A percentile compares a stretch with the other conserved stretches of the same genome.
phyloP scores from a whole-genome alignment of 139 green algal genomes.

The Haematococcus sp. region DNA sequence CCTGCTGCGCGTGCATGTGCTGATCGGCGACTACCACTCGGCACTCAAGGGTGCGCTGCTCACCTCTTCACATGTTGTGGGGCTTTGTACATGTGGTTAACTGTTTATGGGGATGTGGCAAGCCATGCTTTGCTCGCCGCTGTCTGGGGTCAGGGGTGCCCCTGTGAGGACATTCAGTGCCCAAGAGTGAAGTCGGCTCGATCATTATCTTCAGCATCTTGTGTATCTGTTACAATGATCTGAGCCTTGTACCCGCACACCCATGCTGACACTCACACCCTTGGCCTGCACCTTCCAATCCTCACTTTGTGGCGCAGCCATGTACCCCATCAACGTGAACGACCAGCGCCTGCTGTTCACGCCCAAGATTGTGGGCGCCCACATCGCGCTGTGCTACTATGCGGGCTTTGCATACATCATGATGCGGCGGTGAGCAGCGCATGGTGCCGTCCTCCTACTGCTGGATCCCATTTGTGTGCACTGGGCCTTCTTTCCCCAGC shows the following conservation, averaged over 20 bases:
- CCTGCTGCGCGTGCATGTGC: slow-evolving; percentile 83
- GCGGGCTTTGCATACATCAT: slow-evolving; percentile 91
- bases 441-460: too few species aligned
- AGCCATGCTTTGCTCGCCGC: too few species aligned
- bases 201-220: too few species aligned
- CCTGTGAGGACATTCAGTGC: not conserved
- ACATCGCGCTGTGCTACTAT: slow-evolving; percentile 97
- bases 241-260: too few species aligned
- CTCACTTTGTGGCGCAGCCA: too few species aligned
- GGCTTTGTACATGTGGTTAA: not conserved
- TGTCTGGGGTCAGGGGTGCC: not conserved
- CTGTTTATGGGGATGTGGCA: not conserved
- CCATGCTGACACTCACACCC: too few species aligned
- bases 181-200: too few species aligned
- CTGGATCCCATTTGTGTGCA: not conserved
- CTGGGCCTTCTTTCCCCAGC: not conserved
- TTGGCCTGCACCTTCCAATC: too few species aligned
- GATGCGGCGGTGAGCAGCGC: slow-evolving; percentile 50
- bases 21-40: slow-evolving; percentile 89
- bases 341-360: slow-evolving; percentile 67
- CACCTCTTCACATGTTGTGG: not conserved
- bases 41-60: slow-evolving; percentile 60
- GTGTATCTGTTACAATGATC: too few species aligned
- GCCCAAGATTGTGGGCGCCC: slow-evolving; percentile 67
- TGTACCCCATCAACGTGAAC: slow-evolving; percentile 75